Evolutionary conservation across 257 asterid genomes (phyloP).

Genomic region (Nicotiana noctiflora): DNA sequence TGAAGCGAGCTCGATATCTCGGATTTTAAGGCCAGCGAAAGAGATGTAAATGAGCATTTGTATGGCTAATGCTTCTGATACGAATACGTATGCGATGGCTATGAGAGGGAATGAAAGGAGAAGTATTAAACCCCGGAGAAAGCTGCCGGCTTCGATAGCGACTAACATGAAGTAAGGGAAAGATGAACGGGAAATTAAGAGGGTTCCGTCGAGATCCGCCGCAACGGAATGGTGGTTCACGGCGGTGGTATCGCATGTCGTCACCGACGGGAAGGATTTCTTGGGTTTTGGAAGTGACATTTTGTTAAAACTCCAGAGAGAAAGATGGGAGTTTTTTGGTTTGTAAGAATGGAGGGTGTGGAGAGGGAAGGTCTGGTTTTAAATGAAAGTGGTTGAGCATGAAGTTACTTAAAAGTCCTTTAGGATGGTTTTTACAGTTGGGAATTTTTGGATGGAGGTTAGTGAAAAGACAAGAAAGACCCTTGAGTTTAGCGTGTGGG

Average conservation of each 20-base stretch:
- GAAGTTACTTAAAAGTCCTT: slow-evolving; percentile 12
- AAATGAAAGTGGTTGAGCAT: slow-evolving; percentile 23
- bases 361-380: slow-evolving; percentile 51
- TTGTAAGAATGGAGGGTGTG: not conserved
- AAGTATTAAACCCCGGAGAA: slow-evolving; percentile 75
- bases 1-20: slow-evolving; percentile 82
- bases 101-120: slow-evolving; percentile 73
- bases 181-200: slow-evolving; percentile 76
- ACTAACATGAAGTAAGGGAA: slow-evolving; percentile 98
- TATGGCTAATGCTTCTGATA: slow-evolving; percentile 80
- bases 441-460: not conserved
- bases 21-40: slow-evolving; percentile 63
- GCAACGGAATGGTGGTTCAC: slow-evolving; percentile 49
- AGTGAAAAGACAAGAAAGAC: slow-evolving; percentile 23
- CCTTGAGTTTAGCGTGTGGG: not conserved
- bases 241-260: slow-evolving; percentile 52
- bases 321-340: not conserved
- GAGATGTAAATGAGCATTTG: slow-evolving; percentile 78
- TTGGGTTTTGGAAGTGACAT: slow-evolving; percentile 1
- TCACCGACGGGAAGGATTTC: slow-evolving; percentile 57
- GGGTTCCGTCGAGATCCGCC: slow-evolving; percentile 98
- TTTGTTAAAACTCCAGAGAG: not conserved
- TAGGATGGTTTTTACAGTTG: not conserved
- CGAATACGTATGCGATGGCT: slow-evolving; percentile 71
- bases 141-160: slow-evolving; percentile 93